Conservation (phyloP, 345 rosid species). For the Lagerstroemia speciosa region DNA sequence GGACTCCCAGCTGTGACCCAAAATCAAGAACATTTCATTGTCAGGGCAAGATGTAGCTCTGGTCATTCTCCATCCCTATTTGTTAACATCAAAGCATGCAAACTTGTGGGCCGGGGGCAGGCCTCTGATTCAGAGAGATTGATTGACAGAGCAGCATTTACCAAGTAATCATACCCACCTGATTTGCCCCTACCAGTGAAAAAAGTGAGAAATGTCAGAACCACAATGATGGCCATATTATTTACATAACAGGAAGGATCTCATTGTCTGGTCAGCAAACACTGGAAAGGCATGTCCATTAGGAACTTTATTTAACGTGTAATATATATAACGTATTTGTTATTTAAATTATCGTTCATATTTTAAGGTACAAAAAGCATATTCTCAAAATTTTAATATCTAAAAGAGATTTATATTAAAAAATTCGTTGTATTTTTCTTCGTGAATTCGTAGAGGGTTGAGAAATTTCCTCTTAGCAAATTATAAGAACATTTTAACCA, state of each 20-base stretch:
- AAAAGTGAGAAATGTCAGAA: background rate
- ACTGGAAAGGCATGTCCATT: background rate
- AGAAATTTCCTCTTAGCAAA: too few relatives aligned
- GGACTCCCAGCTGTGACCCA: background rate
- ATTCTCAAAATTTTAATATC: too few relatives aligned
- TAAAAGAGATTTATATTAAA: too few relatives aligned
- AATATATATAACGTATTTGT: too few relatives aligned
- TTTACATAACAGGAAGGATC: background rate
- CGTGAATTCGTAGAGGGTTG: too few relatives aligned
- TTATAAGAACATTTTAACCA: too few relatives aligned
- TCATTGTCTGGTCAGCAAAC: background rate
- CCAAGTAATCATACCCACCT: background rate
- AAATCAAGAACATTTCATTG: background rate
- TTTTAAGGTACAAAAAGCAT: too few relatives aligned
- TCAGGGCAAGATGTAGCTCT: background rate
- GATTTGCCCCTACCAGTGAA: background rate
- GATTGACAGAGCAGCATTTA: background rate
- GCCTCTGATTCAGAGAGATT: background rate
- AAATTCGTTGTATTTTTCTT: too few relatives aligned
- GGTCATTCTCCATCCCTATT: background rate
- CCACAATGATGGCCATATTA: background rate
- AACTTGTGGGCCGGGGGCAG: background rate
- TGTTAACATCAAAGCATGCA: background rate
- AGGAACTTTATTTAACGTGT: too few relatives aligned
- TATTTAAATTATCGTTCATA: too few relatives aligned